A percentile compares a stretch with the other conserved stretches of the same genome.
phyloP scores from a whole-genome alignment of 1,284 basidiomycete genomes.

The Naganishia albida region DNA sequence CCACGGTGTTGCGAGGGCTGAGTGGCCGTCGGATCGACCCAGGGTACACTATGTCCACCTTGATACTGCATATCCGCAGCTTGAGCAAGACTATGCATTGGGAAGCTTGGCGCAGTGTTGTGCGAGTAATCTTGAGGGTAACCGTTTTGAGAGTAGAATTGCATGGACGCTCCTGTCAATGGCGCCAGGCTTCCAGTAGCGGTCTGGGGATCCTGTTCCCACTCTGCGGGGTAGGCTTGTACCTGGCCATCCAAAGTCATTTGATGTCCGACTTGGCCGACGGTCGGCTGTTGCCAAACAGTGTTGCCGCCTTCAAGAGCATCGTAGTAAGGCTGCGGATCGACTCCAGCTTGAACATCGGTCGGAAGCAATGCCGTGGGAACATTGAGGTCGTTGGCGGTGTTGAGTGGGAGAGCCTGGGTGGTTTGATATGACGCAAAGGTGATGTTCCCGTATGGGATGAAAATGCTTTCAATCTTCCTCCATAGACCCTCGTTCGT shows the following conservation, averaged over 20 bases:
- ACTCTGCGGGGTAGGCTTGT: slow-evolving; percentile 17
- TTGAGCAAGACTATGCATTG: slow-evolving; percentile 22
- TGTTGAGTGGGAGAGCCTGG: slow-evolving; percentile 58
- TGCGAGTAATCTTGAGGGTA: slow-evolving; percentile 24
- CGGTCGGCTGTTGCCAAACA: slow-evolving; percentile 8
- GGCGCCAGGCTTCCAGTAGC: slow-evolving; percentile 4
- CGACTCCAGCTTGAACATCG: slow-evolving; percentile 4
- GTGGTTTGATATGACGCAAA: slow-evolving; percentile 56
- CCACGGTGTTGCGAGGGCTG: slow-evolving; percentile 7
- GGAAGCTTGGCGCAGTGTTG: slow-evolving; percentile 7
- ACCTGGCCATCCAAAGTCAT: slow-evolving; percentile 14
- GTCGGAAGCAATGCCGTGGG: slow-evolving; percentile 15
- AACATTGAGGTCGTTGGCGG: slow-evolving; percentile 11
- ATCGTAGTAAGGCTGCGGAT: slow-evolving; percentile 22
- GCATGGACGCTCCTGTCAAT: slow-evolving; percentile 17
- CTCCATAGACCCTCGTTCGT: slow-evolving; percentile 60
- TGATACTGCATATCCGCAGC: slow-evolving; percentile 27
- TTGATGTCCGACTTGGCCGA: slow-evolving; percentile 7
- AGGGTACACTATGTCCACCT: slow-evolving; percentile 4
- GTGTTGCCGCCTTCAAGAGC: slow-evolving; percentile 10
- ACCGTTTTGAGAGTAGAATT: slow-evolving; percentile 24
- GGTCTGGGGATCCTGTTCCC: slow-evolving; percentile 15
- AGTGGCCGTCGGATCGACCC: slow-evolving; percentile 1
- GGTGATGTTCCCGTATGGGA: slow-evolving; percentile 77
- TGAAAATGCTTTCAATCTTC: slow-evolving; percentile 84